phyloP scores from a whole-genome alignment of 2,329 filamentous ascomycete species.

The Knoxdaviesia proteae region DNA sequence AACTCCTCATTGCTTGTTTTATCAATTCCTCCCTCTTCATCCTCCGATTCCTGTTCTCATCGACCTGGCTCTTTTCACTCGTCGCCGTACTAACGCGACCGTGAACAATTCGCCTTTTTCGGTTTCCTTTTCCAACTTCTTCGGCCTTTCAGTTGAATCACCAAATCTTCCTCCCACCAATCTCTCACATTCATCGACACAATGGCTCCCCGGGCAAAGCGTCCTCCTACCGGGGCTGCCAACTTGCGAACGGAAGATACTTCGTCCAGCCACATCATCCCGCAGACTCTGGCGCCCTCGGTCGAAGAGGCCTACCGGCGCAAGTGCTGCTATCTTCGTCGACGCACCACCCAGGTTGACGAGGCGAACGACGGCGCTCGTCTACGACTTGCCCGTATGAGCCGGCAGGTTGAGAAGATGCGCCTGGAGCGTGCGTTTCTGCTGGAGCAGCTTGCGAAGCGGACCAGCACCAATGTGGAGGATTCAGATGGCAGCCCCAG shows the following conservation, averaged over 20 bases:
- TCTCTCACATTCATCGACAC: not conserved
- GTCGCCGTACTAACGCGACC: too few relatives aligned
- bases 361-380: slow-evolving; percentile 72
- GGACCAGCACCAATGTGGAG: slow-evolving; percentile 54
- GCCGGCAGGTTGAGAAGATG: slow-evolving; percentile 77
- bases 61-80: too few relatives aligned
- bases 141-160: too few relatives aligned
- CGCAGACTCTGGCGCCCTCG: slow-evolving; percentile 55
- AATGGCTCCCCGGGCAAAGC: slow-evolving; percentile 4
- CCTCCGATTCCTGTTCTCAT: not conserved
- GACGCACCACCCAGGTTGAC: slow-evolving; percentile 79
- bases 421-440: slow-evolving; percentile 65
- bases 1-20: slow-evolving; percentile 4
- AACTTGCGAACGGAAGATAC: not conserved
- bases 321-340: slow-evolving; percentile 90
- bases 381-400: slow-evolving; percentile 56
- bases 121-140: too few relatives aligned
- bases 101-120: too few relatives aligned
- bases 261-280: slow-evolving; percentile 19
- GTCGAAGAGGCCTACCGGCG: slow-evolving; percentile 90
- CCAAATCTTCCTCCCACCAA: too few relatives aligned
- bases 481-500: slow-evolving; percentile 63
- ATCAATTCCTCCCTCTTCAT: slow-evolving; percentile 4
- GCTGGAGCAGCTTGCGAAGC: slow-evolving; percentile 50
- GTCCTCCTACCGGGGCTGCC: slow-evolving; percentile 1